Percentiles rank a stretch among this genome's conserved stretches.
Evolutionary conservation across 352 stramenopile genomes (phyloP).

Genomic region (Globisporangium sylvaticum): DNA sequence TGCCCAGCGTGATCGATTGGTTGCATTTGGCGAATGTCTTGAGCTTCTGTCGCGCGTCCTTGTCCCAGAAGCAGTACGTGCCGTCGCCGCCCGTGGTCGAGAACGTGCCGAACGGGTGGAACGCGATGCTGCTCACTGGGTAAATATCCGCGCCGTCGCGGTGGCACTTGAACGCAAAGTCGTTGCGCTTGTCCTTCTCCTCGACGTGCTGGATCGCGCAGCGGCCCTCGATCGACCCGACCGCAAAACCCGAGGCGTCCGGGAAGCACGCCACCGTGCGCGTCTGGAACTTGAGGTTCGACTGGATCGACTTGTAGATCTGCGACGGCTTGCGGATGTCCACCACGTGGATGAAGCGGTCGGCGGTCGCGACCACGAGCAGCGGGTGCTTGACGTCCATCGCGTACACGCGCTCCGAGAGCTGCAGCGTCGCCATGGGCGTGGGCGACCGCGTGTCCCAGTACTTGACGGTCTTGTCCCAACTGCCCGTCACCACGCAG

Average conservation of each 20-base stretch:
- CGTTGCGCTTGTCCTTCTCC: slow-evolving; percentile 74
- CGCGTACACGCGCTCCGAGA: slow-evolving; percentile 93
- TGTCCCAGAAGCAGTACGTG: slow-evolving; percentile 98
- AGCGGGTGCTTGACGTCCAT: slow-evolving; percentile 93
- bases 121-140: slow-evolving; percentile 87
- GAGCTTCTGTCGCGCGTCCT: slow-evolving; percentile 96
- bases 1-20: slow-evolving; percentile 87
- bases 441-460: slow-evolving; percentile 93
- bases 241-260: slow-evolving; percentile 84
- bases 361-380: slow-evolving; percentile 92
- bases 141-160: slow-evolving; percentile 86
- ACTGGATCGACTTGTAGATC: slow-evolving; percentile 84
- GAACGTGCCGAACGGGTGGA: slow-evolving; percentile 94
- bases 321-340: slow-evolving; percentile 82
- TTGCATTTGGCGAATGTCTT: slow-evolving; percentile 89
- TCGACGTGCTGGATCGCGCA: slow-evolving; percentile 89
- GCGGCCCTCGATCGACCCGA: slow-evolving; percentile 90
- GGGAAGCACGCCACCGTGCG: slow-evolving; percentile 87
- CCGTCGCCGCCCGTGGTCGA: slow-evolving; percentile 94
- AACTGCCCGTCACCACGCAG: slow-evolving; percentile 92
- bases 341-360: slow-evolving; percentile 87
- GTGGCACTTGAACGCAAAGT: slow-evolving; percentile 93
- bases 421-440: slow-evolving; percentile 83
- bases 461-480: slow-evolving; percentile 96
- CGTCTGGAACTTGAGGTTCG: slow-evolving; percentile 87